A percentile compares a stretch with the other conserved stretches of the same genome.
These are phyloP conservation scores for Microsporum audouinii DNA, from an alignment of 2,329 filamentous ascomycete species.

Conservation along the genomic window DNA sequence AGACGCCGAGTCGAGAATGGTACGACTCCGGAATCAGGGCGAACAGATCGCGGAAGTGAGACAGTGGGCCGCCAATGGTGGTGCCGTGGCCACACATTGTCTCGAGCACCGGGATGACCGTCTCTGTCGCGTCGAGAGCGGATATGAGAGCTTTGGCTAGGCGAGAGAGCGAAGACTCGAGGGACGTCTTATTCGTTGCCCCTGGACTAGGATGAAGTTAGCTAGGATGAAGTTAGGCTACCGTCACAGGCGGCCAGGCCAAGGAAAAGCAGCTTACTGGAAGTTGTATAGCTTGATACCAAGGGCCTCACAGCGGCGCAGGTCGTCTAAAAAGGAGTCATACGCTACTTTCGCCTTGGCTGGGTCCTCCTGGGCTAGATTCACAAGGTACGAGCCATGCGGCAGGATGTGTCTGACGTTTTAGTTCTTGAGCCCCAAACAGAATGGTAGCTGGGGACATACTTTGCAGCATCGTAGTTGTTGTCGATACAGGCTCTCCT, in stretches of 20 bases:
- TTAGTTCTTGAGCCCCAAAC: too few species aligned
- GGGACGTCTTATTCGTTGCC: slow-evolving; percentile 57
- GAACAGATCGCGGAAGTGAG: slow-evolving; percentile 80
- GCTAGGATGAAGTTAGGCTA: slow-evolving; percentile 18
- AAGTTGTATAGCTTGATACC: slow-evolving; percentile 96
- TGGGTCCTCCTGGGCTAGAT: slow-evolving; percentile 73
- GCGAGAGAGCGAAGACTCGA: slow-evolving; percentile 59
- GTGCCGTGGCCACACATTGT: slow-evolving; percentile 92
- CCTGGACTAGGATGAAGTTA: slow-evolving; percentile 48
- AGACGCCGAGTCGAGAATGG: slow-evolving; percentile 78
- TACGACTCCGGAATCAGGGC: slow-evolving; percentile 56
- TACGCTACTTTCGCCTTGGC: slow-evolving; percentile 79
- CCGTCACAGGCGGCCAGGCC: background rate
- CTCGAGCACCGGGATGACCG: slow-evolving; percentile 75
- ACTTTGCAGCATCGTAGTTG: slow-evolving; percentile 56
- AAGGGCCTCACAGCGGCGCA: slow-evolving; percentile 70
- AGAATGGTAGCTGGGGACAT: slow-evolving; percentile 5
- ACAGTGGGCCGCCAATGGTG: slow-evolving; percentile 72
- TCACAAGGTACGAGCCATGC: slow-evolving; percentile 93
- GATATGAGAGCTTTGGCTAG: slow-evolving; percentile 74
- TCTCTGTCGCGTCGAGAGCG: slow-evolving; percentile 62
- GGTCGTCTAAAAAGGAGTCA: slow-evolving; percentile 72
- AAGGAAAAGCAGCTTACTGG: slow-evolving; percentile 42
- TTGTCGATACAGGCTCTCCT: slow-evolving; percentile 55
- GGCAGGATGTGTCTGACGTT: slow-evolving; percentile 57